A percentile compares a stretch with the other conserved stretches of the same genome.
phyloP scores from a whole-genome alignment of 208 protist species.

The Acanthamoeba sp. region DNA sequence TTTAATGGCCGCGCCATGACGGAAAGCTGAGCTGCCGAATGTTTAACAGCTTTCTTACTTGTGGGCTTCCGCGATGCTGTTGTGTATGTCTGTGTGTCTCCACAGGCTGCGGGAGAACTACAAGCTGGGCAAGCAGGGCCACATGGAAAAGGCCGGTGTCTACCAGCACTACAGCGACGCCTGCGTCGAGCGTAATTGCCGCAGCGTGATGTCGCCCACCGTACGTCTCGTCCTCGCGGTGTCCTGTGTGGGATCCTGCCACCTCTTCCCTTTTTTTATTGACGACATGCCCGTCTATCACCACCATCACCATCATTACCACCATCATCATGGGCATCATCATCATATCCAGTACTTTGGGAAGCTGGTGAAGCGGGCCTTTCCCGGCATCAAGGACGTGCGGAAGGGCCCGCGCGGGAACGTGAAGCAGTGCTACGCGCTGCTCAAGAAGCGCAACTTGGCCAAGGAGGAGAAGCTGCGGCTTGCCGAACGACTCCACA shows the following conservation, averaged over 20 bases:
- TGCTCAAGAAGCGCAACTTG: conserved; percentile 3
- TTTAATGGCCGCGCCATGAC: too few relatives aligned
- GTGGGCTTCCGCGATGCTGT: too few relatives aligned
- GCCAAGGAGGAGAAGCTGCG: conserved; percentile 28
- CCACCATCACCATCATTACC: background rate
- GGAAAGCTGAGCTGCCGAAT: too few relatives aligned
- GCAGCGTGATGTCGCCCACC: background rate
- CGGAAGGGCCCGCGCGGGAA: background rate
- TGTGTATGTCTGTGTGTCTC: background rate
- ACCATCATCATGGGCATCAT: background rate
- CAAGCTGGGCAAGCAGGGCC: conserved; percentile 18
- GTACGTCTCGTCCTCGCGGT: background rate
- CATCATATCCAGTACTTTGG: background rate
- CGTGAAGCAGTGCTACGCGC: conserved; percentile 2
- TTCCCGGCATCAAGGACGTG: conserved; percentile 43
- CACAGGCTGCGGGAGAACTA: conserved; percentile 3
- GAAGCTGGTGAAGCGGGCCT: conserved; percentile 15
- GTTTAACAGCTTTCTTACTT: too few relatives aligned
- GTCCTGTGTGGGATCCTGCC: background rate
- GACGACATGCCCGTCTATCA: background rate
- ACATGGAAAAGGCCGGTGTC: conserved; percentile 11
- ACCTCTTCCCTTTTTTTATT: background rate
- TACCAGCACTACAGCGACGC: conserved; percentile 24
- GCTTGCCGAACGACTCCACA: background rate
- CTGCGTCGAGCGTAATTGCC: background rate